Evolutionary conservation across 495 filamentous ascomycete genomes (phyloP).

Genomic region (Bathelium albidoporum): DNA sequence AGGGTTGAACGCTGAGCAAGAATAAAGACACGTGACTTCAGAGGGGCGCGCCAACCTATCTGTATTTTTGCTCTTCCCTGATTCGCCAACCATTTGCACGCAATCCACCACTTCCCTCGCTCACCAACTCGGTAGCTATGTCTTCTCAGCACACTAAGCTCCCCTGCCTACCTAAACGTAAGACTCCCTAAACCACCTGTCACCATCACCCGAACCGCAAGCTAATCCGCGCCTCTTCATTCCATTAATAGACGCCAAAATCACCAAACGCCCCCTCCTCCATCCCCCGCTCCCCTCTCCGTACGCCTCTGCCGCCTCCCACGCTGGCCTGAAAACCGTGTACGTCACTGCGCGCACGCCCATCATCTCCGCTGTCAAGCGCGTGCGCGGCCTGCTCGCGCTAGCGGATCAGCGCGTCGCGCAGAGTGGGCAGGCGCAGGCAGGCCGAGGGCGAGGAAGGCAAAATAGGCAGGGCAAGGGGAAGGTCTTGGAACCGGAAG

Average conservation of each 20-base stretch:
- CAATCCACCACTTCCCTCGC: too few relatives aligned
- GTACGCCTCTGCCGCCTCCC: slow-evolving; percentile 37
- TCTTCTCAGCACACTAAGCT: slow-evolving; percentile 28
- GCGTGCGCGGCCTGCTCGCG: slow-evolving; percentile 59
- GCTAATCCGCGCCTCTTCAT: background rate
- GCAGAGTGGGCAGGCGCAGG: slow-evolving; percentile 17
- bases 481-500: slow-evolving; percentile 27
- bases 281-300: slow-evolving; percentile 55
- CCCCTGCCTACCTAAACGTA: slow-evolving; percentile 40
- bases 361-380: slow-evolving; percentile 74
- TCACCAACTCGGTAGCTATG: too few relatives aligned
- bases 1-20: too few relatives aligned
- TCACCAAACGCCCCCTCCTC: slow-evolving; percentile 61
- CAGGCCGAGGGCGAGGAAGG: slow-evolving; percentile 16
- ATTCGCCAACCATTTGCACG: too few relatives aligned
- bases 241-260: slow-evolving; percentile 32
- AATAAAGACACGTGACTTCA: too few relatives aligned
- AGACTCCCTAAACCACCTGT: slow-evolving; percentile 1
- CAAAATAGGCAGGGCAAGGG: slow-evolving; percentile 28
- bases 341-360: slow-evolving; percentile 68
- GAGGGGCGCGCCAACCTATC: too few relatives aligned
- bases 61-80: too few relatives aligned
- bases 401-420: slow-evolving; percentile 52
- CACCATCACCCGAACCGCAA: background rate
- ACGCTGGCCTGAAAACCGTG: slow-evolving; percentile 50